Evolutionary conservation across 805 yeast species (phyloP), one percentile per base, ranked within the genome.

Genomic region (Kazachstania psychrophila): DNA sequence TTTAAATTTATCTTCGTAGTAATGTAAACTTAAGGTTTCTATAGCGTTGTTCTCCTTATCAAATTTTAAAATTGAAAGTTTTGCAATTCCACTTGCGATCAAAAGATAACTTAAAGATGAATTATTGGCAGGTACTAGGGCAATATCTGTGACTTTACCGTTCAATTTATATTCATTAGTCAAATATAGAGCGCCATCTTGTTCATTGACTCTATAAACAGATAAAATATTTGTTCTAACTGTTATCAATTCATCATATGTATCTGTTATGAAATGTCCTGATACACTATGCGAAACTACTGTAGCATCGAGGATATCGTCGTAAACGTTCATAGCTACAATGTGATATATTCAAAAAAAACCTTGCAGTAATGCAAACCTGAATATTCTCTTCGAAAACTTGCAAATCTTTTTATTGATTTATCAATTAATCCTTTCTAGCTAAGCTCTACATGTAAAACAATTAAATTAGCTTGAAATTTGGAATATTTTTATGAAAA

Each of bases 311-410:
- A 82, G 68, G 46, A 86, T 68, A 55, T 82, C 86, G 45, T 79
- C 76, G 57, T 81, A 83, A 12, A 81, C 79, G 49, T 85, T 85
- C 96, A 86, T 30, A n/a, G n/a, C n/a, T n/a, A n/a, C n/a, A n/a
- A n/a, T n/a, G n/a, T n/a, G n/a, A n/a, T n/a, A n/a, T n/a, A n/a
- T n/a, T n/a, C n/a, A n/a, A n/a, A n/a, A n/a, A n/a, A n/a, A n/a
- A n/a, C n/a, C n/a, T n/a, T n/a, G n/a, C n/a, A n/a, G n/a, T n/a
- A n/a, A n/a, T n/a, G n/a, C n/a, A n/a, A n/a, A n/a, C n/a, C n/a
- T n/a, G n/a, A n/a, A n/a, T n/a, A n/a, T n/a, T n/a, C n/a, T n/a
- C n/a, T n/a, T n/a, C n/a, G n/a, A n/a, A n/a, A n/a, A n/a, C n/a
- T n/a, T n/a, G n/a, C n/a, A n/a, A n/a, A n/a, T n/a, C n/a, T n/a